Conservation (phyloP, 1,284 basidiomycete genomes). For the Vanrija sp. region DNA sequence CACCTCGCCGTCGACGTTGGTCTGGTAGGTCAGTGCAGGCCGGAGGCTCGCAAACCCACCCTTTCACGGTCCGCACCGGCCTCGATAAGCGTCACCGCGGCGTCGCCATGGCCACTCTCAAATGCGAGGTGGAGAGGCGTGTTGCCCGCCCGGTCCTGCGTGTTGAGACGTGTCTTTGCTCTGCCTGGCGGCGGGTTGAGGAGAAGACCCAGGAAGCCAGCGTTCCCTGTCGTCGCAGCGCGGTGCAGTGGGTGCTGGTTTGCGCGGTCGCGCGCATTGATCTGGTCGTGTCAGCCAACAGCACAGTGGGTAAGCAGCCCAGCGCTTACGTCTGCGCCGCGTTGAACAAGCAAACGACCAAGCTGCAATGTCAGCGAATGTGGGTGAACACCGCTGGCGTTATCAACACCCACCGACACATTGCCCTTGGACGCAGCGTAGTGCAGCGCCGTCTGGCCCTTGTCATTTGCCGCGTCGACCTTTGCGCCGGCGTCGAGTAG, state of each 20-base stretch:
- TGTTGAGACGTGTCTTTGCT: constrained; percentile 78
- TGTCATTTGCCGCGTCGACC: constrained; percentile 73
- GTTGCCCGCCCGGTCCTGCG: constrained; percentile 79
- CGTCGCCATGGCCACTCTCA: constrained; percentile 87
- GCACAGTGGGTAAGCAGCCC: background rate
- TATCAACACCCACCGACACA: constrained; percentile 60
- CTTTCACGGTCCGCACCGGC: constrained; percentile 85
- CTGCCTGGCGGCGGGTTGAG: constrained; percentile 68
- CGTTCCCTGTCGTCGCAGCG: constrained; percentile 88
- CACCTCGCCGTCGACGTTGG: constrained; percentile 73
- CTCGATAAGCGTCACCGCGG: constrained; percentile 81
- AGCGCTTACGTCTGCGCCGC: constrained; percentile 73
- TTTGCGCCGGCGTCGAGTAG: constrained; percentile 80
- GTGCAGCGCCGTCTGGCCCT: constrained; percentile 85
- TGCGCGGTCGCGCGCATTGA: constrained; percentile 85
- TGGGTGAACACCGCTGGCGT: constrained; percentile 1
- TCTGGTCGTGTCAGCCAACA: constrained; percentile 52
- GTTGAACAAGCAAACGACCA: constrained; percentile 72
- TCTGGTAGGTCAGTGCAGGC: constrained; percentile 49
- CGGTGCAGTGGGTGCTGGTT: constrained; percentile 87
- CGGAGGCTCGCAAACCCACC: constrained; percentile 48
- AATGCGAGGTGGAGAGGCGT: constrained; percentile 93
- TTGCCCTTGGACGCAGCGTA: constrained; percentile 92
- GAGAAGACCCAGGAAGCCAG: constrained; percentile 75
- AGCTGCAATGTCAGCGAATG: constrained; percentile 58